Evolutionary conservation across 176 grass and related monocot species (phyloP), one percentile per base, ranked within the genome.

Genomic region (Bolboschoenus planiculmis): DNA sequence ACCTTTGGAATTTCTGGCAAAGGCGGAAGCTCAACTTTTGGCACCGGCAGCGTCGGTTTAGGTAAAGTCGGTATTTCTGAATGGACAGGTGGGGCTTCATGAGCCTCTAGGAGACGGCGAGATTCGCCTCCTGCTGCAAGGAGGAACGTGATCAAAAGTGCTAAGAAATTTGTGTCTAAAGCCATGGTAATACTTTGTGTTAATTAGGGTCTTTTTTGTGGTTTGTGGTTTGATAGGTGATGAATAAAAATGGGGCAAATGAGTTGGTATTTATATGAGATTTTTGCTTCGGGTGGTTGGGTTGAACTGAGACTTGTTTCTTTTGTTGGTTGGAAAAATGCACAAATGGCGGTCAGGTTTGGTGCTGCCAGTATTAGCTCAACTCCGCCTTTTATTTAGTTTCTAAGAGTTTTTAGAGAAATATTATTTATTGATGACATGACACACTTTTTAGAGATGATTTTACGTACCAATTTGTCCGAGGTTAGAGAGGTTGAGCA

Each of bases 91-190:
- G 71, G 71, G 11, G 44, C 26, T 33, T 76, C 23, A 51, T 5
- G 2, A 33, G 14, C 42, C 42, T 76, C 71, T 16, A 76, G 14
- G 26, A 76, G 23, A 43, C 8, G 70, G 23, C 70, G 42, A 14
- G 40, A 75, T 75, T 75, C 42, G 30, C 70, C 42, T 75, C 70
- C 39, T 3, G 23, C 29, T 75, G 29, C 71, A 76, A 76, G 71
- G 26, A 51, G 14, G 1, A 76, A 31, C 4, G 24, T 51, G 44
- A 76, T 76, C 5, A 51, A 51, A 76, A 76, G 26, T 76, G 71
- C 14, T 48, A 76, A 76, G 23, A 76, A 48, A 31, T 50, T 48
- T 26, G 27, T 30, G 1, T 48, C 4, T 48, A 30, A 76, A 51
- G 44, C 71, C 71, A 76, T 50, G 13, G 6, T 50, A 24, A 18